phyloP scores from a whole-genome alignment of 768 basidiomycete species.

The Leccinum subgranulosum region DNA sequence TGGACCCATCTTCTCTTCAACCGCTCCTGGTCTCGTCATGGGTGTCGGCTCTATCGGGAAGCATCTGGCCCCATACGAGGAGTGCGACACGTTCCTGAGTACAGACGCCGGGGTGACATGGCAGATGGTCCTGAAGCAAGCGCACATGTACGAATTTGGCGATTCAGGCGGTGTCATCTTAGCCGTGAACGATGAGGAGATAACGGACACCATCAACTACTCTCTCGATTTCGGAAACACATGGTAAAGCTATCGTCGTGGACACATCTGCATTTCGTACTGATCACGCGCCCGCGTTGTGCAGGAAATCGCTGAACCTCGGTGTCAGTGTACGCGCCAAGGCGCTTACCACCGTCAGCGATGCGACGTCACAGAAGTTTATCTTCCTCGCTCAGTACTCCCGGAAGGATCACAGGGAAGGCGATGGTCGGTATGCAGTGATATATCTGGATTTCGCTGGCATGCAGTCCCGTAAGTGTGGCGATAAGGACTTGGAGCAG shows the following conservation, averaged over 20 bases:
- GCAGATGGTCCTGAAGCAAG: conserved; percentile 69
- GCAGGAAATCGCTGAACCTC: conserved; percentile 69
- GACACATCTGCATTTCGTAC: not conserved
- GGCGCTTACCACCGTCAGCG: conserved; percentile 84
- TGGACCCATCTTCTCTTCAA: conserved; percentile 91
- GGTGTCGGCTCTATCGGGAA: conserved; percentile 90
- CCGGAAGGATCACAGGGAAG: conserved; percentile 51
- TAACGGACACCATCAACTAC: conserved; percentile 66
- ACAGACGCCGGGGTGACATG: conserved; percentile 86
- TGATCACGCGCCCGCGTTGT: not conserved
- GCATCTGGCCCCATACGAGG: conserved; percentile 65
- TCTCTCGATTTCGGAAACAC: conserved; percentile 78
- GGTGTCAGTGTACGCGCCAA: conserved; percentile 69
- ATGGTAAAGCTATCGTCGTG: conserved; percentile 60
- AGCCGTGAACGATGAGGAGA: conserved; percentile 81
- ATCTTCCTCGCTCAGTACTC: conserved; percentile 78
- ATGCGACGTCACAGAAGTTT: conserved; percentile 97
- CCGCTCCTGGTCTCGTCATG: conserved; percentile 93
- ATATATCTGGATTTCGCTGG: conserved; percentile 83
- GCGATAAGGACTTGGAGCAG: conserved; percentile 67
- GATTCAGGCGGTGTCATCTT: conserved; percentile 82
- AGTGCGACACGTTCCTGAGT: conserved; percentile 92
- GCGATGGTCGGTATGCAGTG: conserved; percentile 59
- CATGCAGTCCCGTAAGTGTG: conserved; percentile 67
- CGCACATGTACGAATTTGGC: conserved; percentile 96